Percentiles rank a stretch among this genome's conserved stretches.
Evolutionary conservation across 306 rosid genomes (phyloP).

Genomic region (Alnus glutinosa): DNA sequence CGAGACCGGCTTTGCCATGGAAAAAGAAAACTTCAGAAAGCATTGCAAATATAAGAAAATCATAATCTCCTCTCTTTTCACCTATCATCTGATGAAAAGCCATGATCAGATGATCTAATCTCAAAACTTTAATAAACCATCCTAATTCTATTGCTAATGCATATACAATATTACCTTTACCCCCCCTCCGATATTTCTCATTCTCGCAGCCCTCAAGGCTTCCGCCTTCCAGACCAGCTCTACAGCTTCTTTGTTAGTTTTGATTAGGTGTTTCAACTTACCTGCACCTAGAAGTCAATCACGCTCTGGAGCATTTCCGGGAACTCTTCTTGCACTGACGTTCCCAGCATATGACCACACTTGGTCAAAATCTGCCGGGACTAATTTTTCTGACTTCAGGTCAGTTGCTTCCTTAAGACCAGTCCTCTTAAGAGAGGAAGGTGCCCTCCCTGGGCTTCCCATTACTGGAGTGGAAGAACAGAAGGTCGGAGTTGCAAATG

Average conservation of each 20-base stretch:
- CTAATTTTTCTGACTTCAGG: conserved; percentile 44
- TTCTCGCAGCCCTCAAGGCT: conserved; percentile 9
- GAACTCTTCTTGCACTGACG: conserved; percentile 66
- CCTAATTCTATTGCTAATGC: conserved; percentile 49
- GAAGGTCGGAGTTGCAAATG: conserved; percentile 77
- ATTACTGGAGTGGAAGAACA: conserved; percentile 71
- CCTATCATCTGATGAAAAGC: conserved; percentile 7
- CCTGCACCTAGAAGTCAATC: conserved; percentile 37
- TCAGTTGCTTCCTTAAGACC: conserved; percentile 34
- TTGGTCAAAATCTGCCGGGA: conserved; percentile 56
- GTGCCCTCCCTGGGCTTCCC: conserved; percentile 68
- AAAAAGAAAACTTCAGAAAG: background rate
- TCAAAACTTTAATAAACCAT: conserved; percentile 36
- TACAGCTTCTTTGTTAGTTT: background rate
- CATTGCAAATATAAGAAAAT: background rate
- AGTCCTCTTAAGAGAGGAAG: conserved; percentile 41
- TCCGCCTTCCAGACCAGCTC: conserved; percentile 15
- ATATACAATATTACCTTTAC: conserved; percentile 37
- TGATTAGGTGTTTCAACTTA: conserved; percentile 14
- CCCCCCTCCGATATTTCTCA: background rate
- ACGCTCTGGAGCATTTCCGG: conserved; percentile 77
- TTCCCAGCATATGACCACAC: conserved; percentile 82
- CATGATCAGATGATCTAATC: conserved; percentile 1
- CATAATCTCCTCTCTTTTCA: conserved; percentile 16
- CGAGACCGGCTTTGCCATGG: background rate